phyloP scores from a whole-genome alignment of 257 asterid species.

The Rhazya stricta region DNA sequence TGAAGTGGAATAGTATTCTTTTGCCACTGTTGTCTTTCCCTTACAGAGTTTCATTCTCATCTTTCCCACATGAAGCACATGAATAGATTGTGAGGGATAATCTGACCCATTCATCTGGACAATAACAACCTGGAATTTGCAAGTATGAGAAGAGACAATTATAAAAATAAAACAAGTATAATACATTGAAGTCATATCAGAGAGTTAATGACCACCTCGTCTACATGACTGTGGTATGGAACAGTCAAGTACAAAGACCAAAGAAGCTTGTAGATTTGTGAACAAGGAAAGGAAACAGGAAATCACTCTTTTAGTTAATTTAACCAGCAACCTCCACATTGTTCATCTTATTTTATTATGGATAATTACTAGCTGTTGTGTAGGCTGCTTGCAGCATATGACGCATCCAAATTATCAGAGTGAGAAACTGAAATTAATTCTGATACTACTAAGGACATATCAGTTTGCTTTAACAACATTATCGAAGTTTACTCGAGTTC shows the following conservation, averaged over 20 bases:
- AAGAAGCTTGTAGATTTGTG: background rate
- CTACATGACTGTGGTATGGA: background rate
- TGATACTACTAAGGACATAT: background rate
- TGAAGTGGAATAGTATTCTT: slow-evolving; percentile 77
- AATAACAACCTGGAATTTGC: slow-evolving; percentile 56
- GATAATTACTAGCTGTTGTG: background rate
- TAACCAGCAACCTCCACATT: background rate
- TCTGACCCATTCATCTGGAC: slow-evolving; percentile 76
- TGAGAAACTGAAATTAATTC: background rate
- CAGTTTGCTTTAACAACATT: background rate
- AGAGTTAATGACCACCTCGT: background rate
- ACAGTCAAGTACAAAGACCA: background rate
- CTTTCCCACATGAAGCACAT: slow-evolving; percentile 74
- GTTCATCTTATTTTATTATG: background rate
- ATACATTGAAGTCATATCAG: background rate
- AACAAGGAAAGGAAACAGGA: background rate
- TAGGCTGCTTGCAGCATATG: background rate
- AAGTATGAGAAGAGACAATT: background rate
- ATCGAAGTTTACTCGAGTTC: background rate
- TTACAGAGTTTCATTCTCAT: slow-evolving; percentile 83
- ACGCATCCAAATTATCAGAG: background rate
- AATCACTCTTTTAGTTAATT: background rate
- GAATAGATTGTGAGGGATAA: slow-evolving; percentile 58
- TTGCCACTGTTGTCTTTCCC: slow-evolving; percentile 63
- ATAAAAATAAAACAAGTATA: background rate